Conservation (phyloP, 2,329 filamentous ascomycete species). For the Aspergillus terreus region DNA sequence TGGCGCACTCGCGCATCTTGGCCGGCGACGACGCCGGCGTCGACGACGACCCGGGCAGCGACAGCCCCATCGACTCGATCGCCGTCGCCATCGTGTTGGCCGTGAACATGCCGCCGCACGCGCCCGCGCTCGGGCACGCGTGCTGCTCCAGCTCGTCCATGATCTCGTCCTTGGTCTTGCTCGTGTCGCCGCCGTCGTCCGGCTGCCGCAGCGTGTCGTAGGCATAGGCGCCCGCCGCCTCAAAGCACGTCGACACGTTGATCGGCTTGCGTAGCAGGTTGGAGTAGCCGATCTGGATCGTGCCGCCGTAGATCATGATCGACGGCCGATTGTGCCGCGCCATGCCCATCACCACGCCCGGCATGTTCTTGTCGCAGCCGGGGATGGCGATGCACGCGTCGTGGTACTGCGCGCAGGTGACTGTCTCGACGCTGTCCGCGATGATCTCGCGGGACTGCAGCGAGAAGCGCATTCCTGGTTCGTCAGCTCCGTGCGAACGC, state of each 20-base stretch:
- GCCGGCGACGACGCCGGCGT: constrained; percentile 76
- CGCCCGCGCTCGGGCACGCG: constrained; percentile 73
- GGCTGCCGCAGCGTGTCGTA: constrained; percentile 72
- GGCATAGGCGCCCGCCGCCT: constrained; percentile 76
- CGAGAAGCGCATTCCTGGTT: constrained; percentile 85
- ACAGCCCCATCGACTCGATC: constrained; percentile 83
- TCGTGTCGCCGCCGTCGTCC: constrained; percentile 54
- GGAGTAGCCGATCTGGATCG: constrained; percentile 83
- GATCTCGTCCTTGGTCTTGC: constrained; percentile 70
- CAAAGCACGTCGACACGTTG: constrained; percentile 86
- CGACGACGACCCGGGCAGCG: constrained; percentile 77
- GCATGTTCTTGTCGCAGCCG: constrained; percentile 98
- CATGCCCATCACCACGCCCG: constrained; percentile 84
- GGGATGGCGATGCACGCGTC: constrained; percentile 92
- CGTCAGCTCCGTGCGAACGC: constrained; percentile 12
- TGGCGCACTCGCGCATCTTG: constrained; percentile 82
- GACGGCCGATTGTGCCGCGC: constrained; percentile 88
- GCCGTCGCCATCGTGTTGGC: constrained; percentile 92
- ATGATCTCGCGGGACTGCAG: constrained; percentile 89
- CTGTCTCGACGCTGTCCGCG: constrained; percentile 88
- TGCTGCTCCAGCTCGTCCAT: constrained; percentile 77
- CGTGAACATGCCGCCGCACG: constrained; percentile 91
- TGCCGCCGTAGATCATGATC: constrained; percentile 92
- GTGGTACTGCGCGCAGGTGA: constrained; percentile 87
- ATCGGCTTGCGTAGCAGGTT: constrained; percentile 70